Conservation (phyloP, 345 rosid species). For the Excoecaria agallocha region DNA sequence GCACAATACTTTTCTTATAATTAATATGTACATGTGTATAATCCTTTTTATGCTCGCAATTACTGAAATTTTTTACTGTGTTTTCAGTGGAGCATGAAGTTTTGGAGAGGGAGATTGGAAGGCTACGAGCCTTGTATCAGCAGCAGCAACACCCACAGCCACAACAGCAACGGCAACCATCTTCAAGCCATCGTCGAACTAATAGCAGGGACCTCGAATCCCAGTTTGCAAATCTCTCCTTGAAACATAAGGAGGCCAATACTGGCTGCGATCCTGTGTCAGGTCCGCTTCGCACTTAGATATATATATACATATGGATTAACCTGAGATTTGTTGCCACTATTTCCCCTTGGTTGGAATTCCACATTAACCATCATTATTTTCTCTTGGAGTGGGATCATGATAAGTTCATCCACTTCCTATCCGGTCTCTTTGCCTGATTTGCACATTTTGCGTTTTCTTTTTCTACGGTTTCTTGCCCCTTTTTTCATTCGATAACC, state of each 20-base stretch:
- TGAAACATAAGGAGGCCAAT: slow-evolving; percentile 65
- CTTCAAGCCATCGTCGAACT: slow-evolving; percentile 67
- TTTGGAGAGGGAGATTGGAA: slow-evolving; percentile 88
- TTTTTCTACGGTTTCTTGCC: slow-evolving; percentile 22
- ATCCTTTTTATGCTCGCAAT: not conserved
- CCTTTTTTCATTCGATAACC: slow-evolving; percentile 25
- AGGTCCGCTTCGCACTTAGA: slow-evolving; percentile 62
- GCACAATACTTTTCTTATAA: not conserved
- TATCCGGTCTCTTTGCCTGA: slow-evolving; percentile 24
- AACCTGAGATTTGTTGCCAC: slow-evolving; percentile 27
- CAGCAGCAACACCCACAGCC: slow-evolving; percentile 54
- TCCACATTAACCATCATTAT: slow-evolving; percentile 27
- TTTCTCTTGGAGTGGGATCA: slow-evolving; percentile 26
- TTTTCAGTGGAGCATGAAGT: slow-evolving; percentile 92
- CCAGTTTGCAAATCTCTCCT: slow-evolving; percentile 76
- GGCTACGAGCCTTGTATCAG: slow-evolving; percentile 68
- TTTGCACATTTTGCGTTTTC: slow-evolving; percentile 27
- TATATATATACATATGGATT: slow-evolving; percentile 6
- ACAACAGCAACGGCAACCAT: slow-evolving; percentile 46
- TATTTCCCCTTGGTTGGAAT: slow-evolving; percentile 10
- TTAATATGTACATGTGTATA: not conserved
- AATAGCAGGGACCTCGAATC: slow-evolving; percentile 84
- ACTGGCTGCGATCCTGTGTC: slow-evolving; percentile 58
- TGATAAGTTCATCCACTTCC: slow-evolving; percentile 25
- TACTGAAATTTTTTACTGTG: slow-evolving; percentile 10